These are phyloP conservation scores for Penicillium sp. DNA, from an alignment of 2,329 filamentous ascomycete species.

Conservation along the genomic window DNA sequence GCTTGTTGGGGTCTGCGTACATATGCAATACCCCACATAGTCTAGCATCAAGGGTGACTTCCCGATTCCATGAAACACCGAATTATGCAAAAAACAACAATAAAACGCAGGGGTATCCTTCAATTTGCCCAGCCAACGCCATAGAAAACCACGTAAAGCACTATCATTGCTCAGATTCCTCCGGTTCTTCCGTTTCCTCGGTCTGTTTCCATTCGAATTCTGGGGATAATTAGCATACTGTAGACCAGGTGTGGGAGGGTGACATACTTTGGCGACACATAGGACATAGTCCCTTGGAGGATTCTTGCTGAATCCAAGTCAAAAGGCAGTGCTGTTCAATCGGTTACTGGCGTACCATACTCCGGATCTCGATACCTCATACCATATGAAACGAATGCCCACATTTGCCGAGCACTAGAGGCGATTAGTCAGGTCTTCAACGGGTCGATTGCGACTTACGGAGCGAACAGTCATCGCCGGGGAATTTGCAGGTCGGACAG, in stretches of 20 bases:
- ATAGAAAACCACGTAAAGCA: not conserved
- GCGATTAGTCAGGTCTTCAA: constrained; percentile 3
- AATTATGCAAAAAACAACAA: not conserved
- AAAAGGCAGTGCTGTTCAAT: constrained; percentile 75
- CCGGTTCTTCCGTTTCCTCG: constrained; percentile 23
- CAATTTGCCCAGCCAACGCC: constrained; percentile 9
- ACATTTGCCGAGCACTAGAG: constrained; percentile 88
- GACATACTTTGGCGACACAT: constrained; percentile 91
- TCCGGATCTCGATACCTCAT: constrained; percentile 15
- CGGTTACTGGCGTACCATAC: constrained; percentile 1
- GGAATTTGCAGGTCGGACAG: constrained; percentile 96
- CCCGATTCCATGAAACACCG: not conserved
- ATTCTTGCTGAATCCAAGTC: constrained; percentile 89
- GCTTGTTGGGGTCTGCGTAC: no score
- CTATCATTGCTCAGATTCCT: constrained; percentile 8
- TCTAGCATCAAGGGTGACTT: not conserved
- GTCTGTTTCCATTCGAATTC: constrained; percentile 56
- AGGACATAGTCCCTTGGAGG: constrained; percentile 88
- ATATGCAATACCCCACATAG: not conserved
- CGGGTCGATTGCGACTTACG: constrained; percentile 57
- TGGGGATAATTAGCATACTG: constrained; percentile 25
- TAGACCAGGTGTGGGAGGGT: not conserved
- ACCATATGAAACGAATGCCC: constrained; percentile 99
- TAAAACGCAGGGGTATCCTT: constrained; percentile 7
- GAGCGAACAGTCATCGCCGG: constrained; percentile 91